phyloP scores from a whole-genome alignment of 176 grass and related monocot species.

The Oryza meyeriana region DNA sequence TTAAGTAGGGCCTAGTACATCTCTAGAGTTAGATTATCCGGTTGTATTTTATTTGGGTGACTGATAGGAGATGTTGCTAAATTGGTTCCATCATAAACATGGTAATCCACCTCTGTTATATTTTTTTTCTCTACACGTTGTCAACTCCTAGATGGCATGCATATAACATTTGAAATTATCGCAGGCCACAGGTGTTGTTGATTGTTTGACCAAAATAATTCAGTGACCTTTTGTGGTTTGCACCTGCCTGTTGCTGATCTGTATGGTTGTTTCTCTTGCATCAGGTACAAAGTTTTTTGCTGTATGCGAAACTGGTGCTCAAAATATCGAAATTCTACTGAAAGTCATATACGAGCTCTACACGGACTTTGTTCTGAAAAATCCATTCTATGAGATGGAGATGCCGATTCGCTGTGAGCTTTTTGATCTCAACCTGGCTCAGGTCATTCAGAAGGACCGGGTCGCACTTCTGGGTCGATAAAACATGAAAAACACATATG shows the following conservation, averaged over 20 bases:
- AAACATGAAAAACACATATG: background rate
- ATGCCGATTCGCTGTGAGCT: constrained; percentile 97
- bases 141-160: background rate
- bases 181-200: background rate
- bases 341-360: constrained; percentile 85
- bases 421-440: constrained; percentile 87
- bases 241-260: background rate
- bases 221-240: too few relatives aligned
- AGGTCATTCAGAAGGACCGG: constrained; percentile 89
- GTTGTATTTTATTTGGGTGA: constrained; percentile 10
- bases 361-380: constrained; percentile 95
- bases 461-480: constrained; percentile 68
- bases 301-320: constrained; percentile 69
- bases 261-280: background rate
- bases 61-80: background rate
- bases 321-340: constrained; percentile 73
- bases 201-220: background rate
- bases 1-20: background rate
- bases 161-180: background rate
- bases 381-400: constrained; percentile 98
- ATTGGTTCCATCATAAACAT: background rate
- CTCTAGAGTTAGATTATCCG: background rate
- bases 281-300: constrained; percentile 95
- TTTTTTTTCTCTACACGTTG: background rate
- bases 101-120: background rate